phyloP scores from a whole-genome alignment of 768 basidiomycete species.

The Leucogyrophana mollusca region DNA sequence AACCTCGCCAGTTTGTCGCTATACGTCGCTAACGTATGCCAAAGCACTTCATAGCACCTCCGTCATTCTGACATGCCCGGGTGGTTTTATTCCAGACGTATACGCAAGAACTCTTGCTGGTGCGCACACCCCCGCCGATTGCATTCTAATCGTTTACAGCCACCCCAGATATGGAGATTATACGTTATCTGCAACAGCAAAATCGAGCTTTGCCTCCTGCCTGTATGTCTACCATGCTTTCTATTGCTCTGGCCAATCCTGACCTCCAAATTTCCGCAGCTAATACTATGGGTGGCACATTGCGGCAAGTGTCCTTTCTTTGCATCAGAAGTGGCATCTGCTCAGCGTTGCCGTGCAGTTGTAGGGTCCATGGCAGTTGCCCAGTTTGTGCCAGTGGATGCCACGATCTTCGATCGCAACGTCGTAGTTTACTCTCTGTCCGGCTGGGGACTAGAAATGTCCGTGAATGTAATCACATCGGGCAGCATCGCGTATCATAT shows the following conservation, averaged over 20 bases:
- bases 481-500: slow-evolving; percentile 15
- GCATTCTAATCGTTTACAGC: neutral
- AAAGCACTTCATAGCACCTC: neutral
- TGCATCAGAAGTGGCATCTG: too few relatives aligned
- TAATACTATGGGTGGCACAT: slow-evolving; percentile 14
- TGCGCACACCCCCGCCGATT: slow-evolving; percentile 2
- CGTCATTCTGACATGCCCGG: too few relatives aligned
- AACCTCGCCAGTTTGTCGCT: slow-evolving; percentile 12
- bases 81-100: too few relatives aligned
- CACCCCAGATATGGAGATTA: slow-evolving; percentile 23
- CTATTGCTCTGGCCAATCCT: neutral
- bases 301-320: slow-evolving; percentile 14
- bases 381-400: slow-evolving; percentile 12
- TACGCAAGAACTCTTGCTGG: slow-evolving; percentile 14
- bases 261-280: neutral
- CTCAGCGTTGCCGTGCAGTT: slow-evolving; percentile 4
- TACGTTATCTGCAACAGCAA: slow-evolving; percentile 15
- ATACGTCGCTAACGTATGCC: slow-evolving; percentile 11
- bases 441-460: slow-evolving; percentile 12
- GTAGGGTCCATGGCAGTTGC: slow-evolving; percentile 13
- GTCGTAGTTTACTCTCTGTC: slow-evolving; percentile 1
- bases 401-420: neutral
- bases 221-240: slow-evolving; percentile 17
- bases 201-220: slow-evolving; percentile 12
- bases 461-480: slow-evolving; percentile 14